Evolutionary conservation across 495 filamentous ascomycete genomes (phyloP), one percentile per base, ranked within the genome.

Genomic region (Talaromyces ruber): DNA sequence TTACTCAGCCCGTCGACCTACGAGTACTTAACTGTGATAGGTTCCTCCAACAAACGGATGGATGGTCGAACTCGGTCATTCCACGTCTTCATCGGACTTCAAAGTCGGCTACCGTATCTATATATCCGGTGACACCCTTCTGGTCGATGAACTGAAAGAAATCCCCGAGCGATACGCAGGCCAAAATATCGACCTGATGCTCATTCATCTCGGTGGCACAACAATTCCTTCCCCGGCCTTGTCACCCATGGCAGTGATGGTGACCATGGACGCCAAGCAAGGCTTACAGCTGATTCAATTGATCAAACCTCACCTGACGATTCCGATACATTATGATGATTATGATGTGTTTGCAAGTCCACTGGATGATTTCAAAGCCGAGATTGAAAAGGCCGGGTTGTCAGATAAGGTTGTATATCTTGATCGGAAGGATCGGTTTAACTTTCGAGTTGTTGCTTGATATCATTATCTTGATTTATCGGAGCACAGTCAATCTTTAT

Each of bases 31-130:
- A 18, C 21, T 26, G 12, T 59, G 43, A 50, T 60, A 81, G 78
- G 72, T 82, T n/a, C 88, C 88, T 5, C 87, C 87, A 1, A 87
- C 84, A 4, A 89, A 90, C 64, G 88, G 87, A 37, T 91, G 86
- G 86, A 80, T 90, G 69, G 58, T 91, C 5, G 86, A 90, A 65
- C 72, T 90, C 22, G 87, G 86, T 5, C 76, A 81, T 60, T 60
- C 30, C 30, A 52, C 61, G 21, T 60, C 66, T 4, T 64, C 52
- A 7, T 63, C 69, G 2, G 63, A 67, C 4, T 72, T 84, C 57
- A 64, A 80, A 25, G 72, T 68, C 47, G 82, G 84, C 4, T 88
- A 88, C 63, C 70, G 83, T 26, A 88, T 91, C 64, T 91, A 89
- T 73, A 88, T 91, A 55, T 84, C 86, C 0, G 88, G 86, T 47